phyloP scores from a whole-genome alignment of 768 basidiomycete species.

The Mycena pura region DNA sequence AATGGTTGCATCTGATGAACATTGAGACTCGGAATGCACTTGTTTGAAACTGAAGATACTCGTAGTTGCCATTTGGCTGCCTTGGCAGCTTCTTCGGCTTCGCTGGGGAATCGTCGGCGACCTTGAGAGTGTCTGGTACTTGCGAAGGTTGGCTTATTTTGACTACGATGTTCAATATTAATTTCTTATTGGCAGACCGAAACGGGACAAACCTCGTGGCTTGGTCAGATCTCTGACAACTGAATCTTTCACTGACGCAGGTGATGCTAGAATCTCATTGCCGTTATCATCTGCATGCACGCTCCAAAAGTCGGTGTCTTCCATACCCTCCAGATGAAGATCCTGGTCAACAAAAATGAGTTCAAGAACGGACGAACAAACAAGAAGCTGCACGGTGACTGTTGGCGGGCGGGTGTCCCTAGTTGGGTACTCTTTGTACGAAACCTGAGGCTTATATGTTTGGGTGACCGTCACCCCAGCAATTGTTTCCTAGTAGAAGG shows the following conservation, averaged over 20 bases:
- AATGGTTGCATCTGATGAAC: constrained; percentile 71
- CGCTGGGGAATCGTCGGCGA: not conserved
- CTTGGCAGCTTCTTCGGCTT: constrained; percentile 51
- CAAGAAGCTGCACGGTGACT: constrained; percentile 44
- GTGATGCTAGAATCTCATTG: constrained; percentile 31
- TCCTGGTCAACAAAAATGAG: constrained; percentile 50
- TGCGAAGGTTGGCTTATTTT: constrained; percentile 8
- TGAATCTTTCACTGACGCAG: too few relatives aligned
- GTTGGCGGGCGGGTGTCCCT: constrained; percentile 73
- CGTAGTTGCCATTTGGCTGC: constrained; percentile 68
- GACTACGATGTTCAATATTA: not conserved
- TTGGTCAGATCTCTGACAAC: constrained; percentile 46
- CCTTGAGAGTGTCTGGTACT: not conserved
- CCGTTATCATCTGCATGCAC: constrained; percentile 52
- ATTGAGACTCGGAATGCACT: not conserved
- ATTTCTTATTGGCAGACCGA: not conserved
- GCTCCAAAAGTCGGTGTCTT: constrained; percentile 75
- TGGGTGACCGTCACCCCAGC: constrained; percentile 67
- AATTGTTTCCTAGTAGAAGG: constrained; percentile 65
- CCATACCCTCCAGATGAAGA: constrained; percentile 67
- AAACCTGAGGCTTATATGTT: constrained; percentile 64
- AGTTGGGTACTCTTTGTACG: constrained; percentile 66
- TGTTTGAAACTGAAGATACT: constrained; percentile 41
- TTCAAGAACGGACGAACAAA: too few relatives aligned
- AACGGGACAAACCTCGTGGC: constrained; percentile 27